phyloP scores from a whole-genome alignment of 176 grass and related monocot species.

The Zoysia pacifica region DNA sequence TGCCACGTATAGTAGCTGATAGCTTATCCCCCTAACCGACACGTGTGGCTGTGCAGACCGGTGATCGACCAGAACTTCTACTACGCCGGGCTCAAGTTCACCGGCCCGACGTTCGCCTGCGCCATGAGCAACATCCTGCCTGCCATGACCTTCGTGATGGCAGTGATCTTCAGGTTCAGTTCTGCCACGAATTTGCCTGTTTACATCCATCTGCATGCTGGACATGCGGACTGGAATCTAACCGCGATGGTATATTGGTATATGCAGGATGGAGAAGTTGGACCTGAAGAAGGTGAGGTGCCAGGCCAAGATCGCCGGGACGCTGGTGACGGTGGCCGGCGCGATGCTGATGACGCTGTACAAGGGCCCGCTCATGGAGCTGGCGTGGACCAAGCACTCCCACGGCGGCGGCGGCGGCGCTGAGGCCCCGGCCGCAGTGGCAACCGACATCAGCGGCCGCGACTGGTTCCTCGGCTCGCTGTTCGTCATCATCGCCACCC shows the following conservation, averaged over 20 bases:
- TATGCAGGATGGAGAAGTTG: conserved; percentile 82
- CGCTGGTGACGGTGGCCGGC: conserved; percentile 81
- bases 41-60: conserved; percentile 44
- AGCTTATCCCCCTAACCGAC: no score
- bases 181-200: background rate
- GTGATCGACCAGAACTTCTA: conserved; percentile 98
- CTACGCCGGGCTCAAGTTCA: conserved; percentile 74
- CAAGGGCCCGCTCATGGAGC: conserved; percentile 93
- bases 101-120: conserved; percentile 87
- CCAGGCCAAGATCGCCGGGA: conserved; percentile 82
- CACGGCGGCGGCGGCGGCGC: background rate
- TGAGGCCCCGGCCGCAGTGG: background rate
- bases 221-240: no score
- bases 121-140: conserved; percentile 98
- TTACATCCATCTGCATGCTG: no score
- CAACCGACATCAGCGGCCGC: conserved; percentile 15
- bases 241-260: no score
- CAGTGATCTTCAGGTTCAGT: conserved; percentile 72
- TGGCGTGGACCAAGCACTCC: conserved; percentile 58
- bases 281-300: conserved; percentile 67
- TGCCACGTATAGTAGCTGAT: no score
- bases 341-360: conserved; percentile 98
- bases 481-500: conserved; percentile 83
- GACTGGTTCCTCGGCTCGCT: conserved; percentile 80
- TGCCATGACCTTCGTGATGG: conserved; percentile 90